A percentile compares a stretch with the other conserved stretches of the same genome.
Evolutionary conservation across 2,329 filamentous ascomycete species (phyloP).

Genomic region (Pseudocercospora musae): DNA sequence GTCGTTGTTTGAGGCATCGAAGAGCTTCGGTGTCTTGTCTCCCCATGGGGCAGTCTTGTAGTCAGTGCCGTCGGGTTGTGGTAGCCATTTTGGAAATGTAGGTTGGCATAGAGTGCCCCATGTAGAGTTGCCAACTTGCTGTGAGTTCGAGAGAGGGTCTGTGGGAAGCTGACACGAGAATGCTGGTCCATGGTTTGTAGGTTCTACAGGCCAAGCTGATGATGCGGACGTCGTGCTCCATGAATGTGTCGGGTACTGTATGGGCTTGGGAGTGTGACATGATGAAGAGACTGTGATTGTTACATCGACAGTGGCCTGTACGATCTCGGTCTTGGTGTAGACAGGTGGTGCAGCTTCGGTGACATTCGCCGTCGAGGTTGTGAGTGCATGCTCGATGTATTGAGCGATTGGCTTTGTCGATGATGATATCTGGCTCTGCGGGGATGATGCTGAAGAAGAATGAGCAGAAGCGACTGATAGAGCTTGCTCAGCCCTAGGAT

Average conservation of each 20-base stretch:
- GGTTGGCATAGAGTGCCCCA: conserved; percentile 24
- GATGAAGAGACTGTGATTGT: conserved; percentile 7
- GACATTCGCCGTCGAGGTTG: background rate
- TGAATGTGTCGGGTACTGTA: background rate
- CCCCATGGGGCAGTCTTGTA: conserved; percentile 32
- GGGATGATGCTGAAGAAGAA: background rate
- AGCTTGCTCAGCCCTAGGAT: background rate
- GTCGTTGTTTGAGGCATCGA: conserved; percentile 33
- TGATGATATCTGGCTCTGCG: background rate
- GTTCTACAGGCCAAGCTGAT: background rate
- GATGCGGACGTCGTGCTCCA: background rate
- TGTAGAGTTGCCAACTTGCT: conserved; percentile 27
- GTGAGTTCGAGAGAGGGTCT: conserved; percentile 21
- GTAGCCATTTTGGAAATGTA: conserved; percentile 27
- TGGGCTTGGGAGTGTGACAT: background rate
- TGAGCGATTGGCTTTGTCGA: background rate
- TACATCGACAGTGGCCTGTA: conserved; percentile 4
- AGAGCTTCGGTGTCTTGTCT: conserved; percentile 19
- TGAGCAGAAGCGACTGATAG: background rate
- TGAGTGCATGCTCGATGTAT: conserved; percentile 1
- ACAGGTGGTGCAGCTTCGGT: background rate
- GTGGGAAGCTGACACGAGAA: conserved; percentile 13
- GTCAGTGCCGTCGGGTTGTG: conserved; percentile 9
- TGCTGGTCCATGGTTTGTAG: background rate
- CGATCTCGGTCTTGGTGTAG: conserved; percentile 2